phyloP scores from a whole-genome alignment of 2,329 filamentous ascomycete genomes.

The Leptosphaerulina australis region DNA sequence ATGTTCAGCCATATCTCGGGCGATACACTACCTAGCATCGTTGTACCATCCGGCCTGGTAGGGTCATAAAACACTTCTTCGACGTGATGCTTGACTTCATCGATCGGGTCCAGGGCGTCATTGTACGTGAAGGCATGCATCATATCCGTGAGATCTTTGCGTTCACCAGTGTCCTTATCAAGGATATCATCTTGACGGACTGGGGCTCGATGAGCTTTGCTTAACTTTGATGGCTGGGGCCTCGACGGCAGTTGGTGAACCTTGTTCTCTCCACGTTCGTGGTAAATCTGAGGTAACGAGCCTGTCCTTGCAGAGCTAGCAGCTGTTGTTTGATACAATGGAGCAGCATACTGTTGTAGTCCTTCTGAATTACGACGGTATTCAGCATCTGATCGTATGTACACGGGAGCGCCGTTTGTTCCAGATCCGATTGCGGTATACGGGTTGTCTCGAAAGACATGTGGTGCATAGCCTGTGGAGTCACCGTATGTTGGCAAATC shows the following conservation, averaged over 20 bases:
- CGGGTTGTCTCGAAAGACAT: slow-evolving; percentile 25
- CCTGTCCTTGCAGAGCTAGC: slow-evolving; percentile 21
- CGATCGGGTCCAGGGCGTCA: slow-evolving; percentile 30
- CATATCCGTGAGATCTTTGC: slow-evolving; percentile 43
- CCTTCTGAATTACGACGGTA: slow-evolving; percentile 37
- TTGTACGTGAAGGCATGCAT: slow-evolving; percentile 42
- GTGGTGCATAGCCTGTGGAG: slow-evolving; percentile 11
- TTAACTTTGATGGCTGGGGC: slow-evolving; percentile 27
- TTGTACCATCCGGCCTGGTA: slow-evolving; percentile 32
- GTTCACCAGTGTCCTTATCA: slow-evolving; percentile 41
- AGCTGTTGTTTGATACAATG: slow-evolving; percentile 25
- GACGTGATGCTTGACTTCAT: slow-evolving; percentile 22
- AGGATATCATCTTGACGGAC: slow-evolving; percentile 30
- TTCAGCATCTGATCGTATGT: slow-evolving; percentile 19
- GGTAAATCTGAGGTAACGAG: slow-evolving; percentile 24
- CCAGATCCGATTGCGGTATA: slow-evolving; percentile 21
- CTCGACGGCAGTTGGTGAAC: slow-evolving; percentile 8
- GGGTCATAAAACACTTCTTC: slow-evolving; percentile 30
- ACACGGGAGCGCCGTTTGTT: slow-evolving; percentile 1
- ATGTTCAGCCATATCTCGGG: slow-evolving; percentile 38
- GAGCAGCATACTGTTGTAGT: slow-evolving; percentile 29
- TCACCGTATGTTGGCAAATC: slow-evolving; percentile 23
- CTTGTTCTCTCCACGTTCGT: slow-evolving; percentile 8
- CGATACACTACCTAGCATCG: slow-evolving; percentile 26
- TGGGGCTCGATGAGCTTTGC: slow-evolving; percentile 30